A percentile compares a stretch with the other conserved stretches of the same genome.
phyloP scores from a whole-genome alignment of 345 rosid species.

The Brassica napus region DNA sequence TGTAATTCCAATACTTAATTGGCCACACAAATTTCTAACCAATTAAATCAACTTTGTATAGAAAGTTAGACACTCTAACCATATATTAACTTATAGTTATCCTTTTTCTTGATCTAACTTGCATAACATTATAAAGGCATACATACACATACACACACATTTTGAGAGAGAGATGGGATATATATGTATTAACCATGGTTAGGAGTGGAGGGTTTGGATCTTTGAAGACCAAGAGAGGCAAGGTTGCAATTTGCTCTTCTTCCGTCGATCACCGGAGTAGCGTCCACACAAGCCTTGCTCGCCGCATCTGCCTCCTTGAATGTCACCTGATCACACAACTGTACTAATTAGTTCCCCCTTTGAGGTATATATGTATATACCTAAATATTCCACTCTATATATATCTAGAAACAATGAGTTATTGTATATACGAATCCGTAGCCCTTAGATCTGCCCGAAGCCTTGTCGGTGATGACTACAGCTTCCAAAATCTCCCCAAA shows the following conservation, averaged over 20 bases:
- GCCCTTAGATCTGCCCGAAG: constrained; percentile 98
- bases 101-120: constrained; percentile 1
- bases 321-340: constrained; percentile 60
- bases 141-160: background rate
- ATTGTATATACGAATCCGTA: constrained; percentile 76
- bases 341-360: constrained; percentile 1
- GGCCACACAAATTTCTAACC: background rate
- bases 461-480: constrained; percentile 93
- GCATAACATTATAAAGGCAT: background rate
- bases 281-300: constrained; percentile 87
- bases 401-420: constrained; percentile 11
- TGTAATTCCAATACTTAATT: constrained; percentile 4
- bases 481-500: constrained; percentile 98
- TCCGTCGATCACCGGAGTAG: constrained; percentile 94
- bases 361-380: background rate
- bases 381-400: background rate
- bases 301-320: constrained; percentile 90
- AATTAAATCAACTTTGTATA: background rate
- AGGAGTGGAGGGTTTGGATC: constrained; percentile 97
- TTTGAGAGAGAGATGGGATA: background rate
- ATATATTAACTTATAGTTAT: background rate
- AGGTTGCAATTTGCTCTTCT: constrained; percentile 99
- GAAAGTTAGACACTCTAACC: background rate
- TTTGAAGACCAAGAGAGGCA: constrained; percentile 89
- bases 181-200: constrained; percentile 56